Evolutionary conservation across 768 basidiomycete species (phyloP).

Genomic region (Suillus fuscotomentosus): DNA sequence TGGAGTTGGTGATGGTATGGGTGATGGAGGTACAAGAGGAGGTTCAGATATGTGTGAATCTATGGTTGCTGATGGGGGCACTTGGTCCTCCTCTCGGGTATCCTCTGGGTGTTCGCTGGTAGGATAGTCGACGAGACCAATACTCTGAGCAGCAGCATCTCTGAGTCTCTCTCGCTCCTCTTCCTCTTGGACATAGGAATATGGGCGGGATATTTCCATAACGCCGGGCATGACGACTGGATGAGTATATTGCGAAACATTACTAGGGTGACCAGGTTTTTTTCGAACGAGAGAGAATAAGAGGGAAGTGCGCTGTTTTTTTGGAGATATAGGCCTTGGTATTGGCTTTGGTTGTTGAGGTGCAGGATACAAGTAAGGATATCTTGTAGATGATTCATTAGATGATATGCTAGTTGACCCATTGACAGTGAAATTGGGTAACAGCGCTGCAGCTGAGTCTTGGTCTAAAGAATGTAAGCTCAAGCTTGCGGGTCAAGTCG

Average conservation of each 20-base stretch:
- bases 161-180: conserved; percentile 76
- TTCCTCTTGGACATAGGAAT: conserved; percentile 51
- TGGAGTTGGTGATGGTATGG: conserved; percentile 28
- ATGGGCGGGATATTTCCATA: conserved; percentile 64
- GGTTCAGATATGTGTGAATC: conserved; percentile 20
- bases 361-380: not conserved
- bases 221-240: conserved; percentile 58
- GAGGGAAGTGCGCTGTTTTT: conserved; percentile 42
- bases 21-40: conserved; percentile 9
- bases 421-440: conserved; percentile 11
- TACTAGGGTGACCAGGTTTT: conserved; percentile 32
- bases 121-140: conserved; percentile 45
- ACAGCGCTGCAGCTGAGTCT: conserved; percentile 10
- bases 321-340: conserved; percentile 12
- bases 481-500: not conserved
- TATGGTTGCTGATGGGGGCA: conserved; percentile 19
- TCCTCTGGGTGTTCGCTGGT: not conserved
- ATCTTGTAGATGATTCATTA: conserved; percentile 6
- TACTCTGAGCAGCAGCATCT: conserved; percentile 72
- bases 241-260: conserved; percentile 32
- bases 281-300: conserved; percentile 42
- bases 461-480: conserved; percentile 13
- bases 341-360: not conserved
- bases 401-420: conserved; percentile 13
- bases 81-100: conserved; percentile 44